phyloP scores from a whole-genome alignment of 768 basidiomycete species.

The Suillus lakei region DNA sequence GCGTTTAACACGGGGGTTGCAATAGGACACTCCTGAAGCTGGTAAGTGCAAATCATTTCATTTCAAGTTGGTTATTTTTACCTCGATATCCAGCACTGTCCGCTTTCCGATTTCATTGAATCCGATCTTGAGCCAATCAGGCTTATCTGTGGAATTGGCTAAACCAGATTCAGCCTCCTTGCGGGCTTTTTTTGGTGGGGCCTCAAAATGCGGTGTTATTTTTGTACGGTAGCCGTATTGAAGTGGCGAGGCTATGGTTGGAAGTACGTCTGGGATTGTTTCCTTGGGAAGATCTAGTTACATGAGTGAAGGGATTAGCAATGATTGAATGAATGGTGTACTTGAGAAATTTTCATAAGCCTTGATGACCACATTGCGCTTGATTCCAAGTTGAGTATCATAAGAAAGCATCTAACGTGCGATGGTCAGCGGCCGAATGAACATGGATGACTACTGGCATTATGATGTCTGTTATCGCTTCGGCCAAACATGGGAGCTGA shows the following conservation, averaged over 20 bases:
- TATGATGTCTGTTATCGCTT: background rate
- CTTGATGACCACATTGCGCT: constrained; percentile 83
- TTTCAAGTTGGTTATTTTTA: constrained; percentile 28
- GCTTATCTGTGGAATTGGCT: constrained; percentile 33
- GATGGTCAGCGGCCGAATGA: background rate
- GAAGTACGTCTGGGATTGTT: constrained; percentile 64
- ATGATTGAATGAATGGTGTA: background rate
- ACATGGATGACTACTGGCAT: background rate
- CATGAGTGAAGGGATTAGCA: constrained; percentile 33
- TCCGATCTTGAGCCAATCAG: constrained; percentile 83
- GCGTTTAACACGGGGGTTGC: constrained; percentile 82
- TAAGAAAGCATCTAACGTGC: constrained; percentile 79
- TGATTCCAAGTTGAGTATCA: constrained; percentile 82
- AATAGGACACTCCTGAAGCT: constrained; percentile 83
- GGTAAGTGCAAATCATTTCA: background rate
- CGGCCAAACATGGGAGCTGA: background rate
- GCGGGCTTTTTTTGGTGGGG: constrained; percentile 56
- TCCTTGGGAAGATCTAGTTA: constrained; percentile 52
- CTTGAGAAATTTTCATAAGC: constrained; percentile 80
- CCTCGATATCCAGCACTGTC: constrained; percentile 90
- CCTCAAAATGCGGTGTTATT: constrained; percentile 95
- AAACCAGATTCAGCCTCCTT: constrained; percentile 6
- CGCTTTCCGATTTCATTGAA: constrained; percentile 83
- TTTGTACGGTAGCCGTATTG: constrained; percentile 96
- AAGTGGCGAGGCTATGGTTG: constrained; percentile 86